Evolutionary conservation across 2,329 filamentous ascomycete genomes (phyloP).

Genomic region (Elsinoe batatas): DNA sequence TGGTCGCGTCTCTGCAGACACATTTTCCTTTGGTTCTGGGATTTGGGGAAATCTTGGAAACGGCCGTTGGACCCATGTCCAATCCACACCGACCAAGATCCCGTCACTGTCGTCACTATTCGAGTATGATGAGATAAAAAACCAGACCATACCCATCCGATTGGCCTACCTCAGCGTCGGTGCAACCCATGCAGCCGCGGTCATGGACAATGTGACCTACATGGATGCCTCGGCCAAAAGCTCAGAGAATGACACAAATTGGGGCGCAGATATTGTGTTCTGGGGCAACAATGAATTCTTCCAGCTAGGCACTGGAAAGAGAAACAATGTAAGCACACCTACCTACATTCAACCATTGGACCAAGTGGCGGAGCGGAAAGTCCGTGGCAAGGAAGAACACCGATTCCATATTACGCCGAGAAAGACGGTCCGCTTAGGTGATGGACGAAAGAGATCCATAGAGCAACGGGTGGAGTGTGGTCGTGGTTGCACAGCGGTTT

Average conservation of each 20-base stretch:
- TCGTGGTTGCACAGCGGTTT: conserved; percentile 69
- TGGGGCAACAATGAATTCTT: conserved; percentile 94
- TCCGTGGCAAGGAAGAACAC: conserved; percentile 56
- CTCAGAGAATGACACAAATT: conserved; percentile 65
- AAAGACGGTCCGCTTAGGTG: conserved; percentile 56
- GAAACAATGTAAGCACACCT: conserved; percentile 68
- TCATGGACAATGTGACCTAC: conserved; percentile 67
- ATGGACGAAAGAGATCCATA: conserved; percentile 59
- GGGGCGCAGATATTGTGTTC: conserved; percentile 79
- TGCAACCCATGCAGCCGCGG: conserved; percentile 67
- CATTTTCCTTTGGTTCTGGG: conserved; percentile 79
- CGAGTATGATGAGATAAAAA: conserved; percentile 71
- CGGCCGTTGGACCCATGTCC: conserved; percentile 81
- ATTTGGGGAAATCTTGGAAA: conserved; percentile 76
- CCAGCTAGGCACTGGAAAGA: conserved; percentile 83
- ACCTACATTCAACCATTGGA: conserved; percentile 72
- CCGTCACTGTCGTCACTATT: conserved; percentile 72
- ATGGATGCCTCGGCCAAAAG: conserved; percentile 37
- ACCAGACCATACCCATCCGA: conserved; percentile 65
- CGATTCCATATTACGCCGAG: conserved; percentile 73
- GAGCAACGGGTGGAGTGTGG: conserved; percentile 89
- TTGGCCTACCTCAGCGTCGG: conserved; percentile 65
- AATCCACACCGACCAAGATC: conserved; percentile 66
- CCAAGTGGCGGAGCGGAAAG: conserved; percentile 49
- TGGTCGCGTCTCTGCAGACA: conserved; percentile 58